These are phyloP conservation scores for Epichloe baconii DNA, from an alignment of 2,329 filamentous ascomycete species.

Conservation along the genomic window DNA sequence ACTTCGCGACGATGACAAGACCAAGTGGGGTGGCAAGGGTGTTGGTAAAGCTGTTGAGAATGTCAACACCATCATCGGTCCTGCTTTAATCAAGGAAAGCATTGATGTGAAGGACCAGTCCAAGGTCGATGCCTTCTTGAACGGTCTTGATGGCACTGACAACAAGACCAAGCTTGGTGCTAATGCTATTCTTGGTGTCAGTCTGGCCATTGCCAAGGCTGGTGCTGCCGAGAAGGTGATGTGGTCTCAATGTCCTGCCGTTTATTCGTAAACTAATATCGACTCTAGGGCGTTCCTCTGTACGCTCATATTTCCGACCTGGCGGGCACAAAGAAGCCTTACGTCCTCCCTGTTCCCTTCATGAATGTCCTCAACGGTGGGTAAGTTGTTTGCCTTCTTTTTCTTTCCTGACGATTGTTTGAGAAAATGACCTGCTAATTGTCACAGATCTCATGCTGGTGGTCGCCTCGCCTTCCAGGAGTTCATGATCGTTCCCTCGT, in stretches of 20 bases:
- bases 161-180: constrained; percentile 84
- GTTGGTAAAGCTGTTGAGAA: constrained; percentile 77
- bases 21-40: constrained; percentile 78
- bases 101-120: constrained; percentile 80
- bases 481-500: constrained; percentile 88
- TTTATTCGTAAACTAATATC: background rate
- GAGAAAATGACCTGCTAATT: background rate
- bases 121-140: constrained; percentile 73
- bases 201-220: constrained; percentile 74
- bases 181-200: constrained; percentile 80
- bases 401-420: background rate
- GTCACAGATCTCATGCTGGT: constrained; percentile 74
- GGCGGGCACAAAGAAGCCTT: constrained; percentile 82
- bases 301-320: constrained; percentile 83
- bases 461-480: constrained; percentile 91
- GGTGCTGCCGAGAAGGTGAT: constrained; percentile 71
- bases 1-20: constrained; percentile 81
- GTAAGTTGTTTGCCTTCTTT: constrained; percentile 19
- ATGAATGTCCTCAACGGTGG: constrained; percentile 84
- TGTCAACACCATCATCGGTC: constrained; percentile 70
- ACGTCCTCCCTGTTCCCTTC: constrained; percentile 81
- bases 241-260: background rate
- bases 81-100: constrained; percentile 68
- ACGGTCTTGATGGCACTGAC: constrained; percentile 67
- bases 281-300: constrained; percentile 55